Base-by-base conservation (phyloP, 306 rosid genomes). In the Vigna mungo region DNA sequence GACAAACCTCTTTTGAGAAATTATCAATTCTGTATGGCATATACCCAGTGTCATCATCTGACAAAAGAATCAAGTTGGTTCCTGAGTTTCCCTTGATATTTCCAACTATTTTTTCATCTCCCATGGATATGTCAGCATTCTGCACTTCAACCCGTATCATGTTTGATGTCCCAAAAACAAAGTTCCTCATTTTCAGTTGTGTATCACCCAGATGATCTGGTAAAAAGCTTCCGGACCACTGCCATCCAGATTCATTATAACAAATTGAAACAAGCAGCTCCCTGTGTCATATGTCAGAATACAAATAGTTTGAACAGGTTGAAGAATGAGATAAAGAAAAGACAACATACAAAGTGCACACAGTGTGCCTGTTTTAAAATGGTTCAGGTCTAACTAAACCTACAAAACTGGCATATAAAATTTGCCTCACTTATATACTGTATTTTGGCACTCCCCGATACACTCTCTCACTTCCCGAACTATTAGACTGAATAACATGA, bases 1-100 rank as follows among this genome's bases (percentile, higher is more conserved):
- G 68, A 83, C 97, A 78, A 58, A 94, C 98, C 98, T 94, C 98
- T 75, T 80, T 92, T 0, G 98, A 84, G 82, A 94, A 94, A 78
- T 94, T 94, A 86, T 94, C 97, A 76, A 94, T 85, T 88, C 96
- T 89, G 94, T 92, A 94, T 34, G 98, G 98, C 97, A 94, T 90
- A 80, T 92, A 94, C 62, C 97, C 97, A 2, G 96, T 92, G 78
- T 92, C 89, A 82, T 94, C 98, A 88, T 94, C 96, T 15, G 98
- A 94, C 72, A 94, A 80, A 59, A 94, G 97, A 87, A 94, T 92
- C 91, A 94, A 86, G 78, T 88, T 88, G 77, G 98, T 94, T 67
- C 95, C 97, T 3, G 95, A 92, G 85, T 90, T 90, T 66, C 98
- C 97, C 84, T 88, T 92, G 83, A 91, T 84, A 80, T 83, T 94